A percentile compares a stretch with the other conserved stretches of the same genome.
Evolutionary conservation across 208 protist genomes (phyloP).

Genomic region (Wallacemonas sp.): DNA sequence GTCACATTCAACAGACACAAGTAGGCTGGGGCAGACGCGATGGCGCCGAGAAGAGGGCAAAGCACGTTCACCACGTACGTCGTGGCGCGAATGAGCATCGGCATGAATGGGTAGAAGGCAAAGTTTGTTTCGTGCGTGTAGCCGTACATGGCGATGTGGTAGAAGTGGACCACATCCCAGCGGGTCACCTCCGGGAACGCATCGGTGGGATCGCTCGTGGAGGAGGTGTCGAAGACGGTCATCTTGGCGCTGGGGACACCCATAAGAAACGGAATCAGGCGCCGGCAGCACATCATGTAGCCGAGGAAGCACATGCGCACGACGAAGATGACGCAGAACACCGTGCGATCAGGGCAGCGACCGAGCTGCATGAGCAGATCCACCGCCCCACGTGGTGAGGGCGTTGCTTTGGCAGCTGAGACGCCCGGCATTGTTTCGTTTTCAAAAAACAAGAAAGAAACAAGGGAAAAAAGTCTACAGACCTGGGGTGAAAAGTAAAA

Average conservation of each 20-base stretch:
- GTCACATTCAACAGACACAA: slow-evolving; percentile 47
- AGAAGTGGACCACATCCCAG: slow-evolving; percentile 82
- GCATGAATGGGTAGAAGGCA: slow-evolving; percentile 77
- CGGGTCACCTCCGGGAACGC: slow-evolving; percentile 51
- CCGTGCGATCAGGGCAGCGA: slow-evolving; percentile 33
- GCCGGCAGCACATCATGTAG: slow-evolving; percentile 45
- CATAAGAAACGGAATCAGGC: slow-evolving; percentile 36
- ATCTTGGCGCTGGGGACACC: slow-evolving; percentile 15
- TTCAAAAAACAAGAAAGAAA: too few species aligned
- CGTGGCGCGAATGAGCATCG: slow-evolving; percentile 42
- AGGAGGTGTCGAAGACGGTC: slow-evolving; percentile 72
- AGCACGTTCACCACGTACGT: slow-evolving; percentile 30
- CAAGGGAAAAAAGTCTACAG: too few species aligned
- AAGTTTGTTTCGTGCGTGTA: slow-evolving; percentile 74
- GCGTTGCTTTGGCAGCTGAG: background rate
- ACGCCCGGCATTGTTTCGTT: too few species aligned
- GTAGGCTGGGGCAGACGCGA: slow-evolving; percentile 56
- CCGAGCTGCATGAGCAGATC: slow-evolving; percentile 46
- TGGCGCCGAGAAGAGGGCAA: slow-evolving; percentile 23
- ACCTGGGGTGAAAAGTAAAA: background rate
- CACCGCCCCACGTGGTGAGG: background rate
- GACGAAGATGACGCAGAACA: slow-evolving; percentile 42
- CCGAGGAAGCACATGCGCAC: slow-evolving; percentile 42
- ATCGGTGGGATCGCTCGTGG: slow-evolving; percentile 30
- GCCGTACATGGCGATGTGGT: slow-evolving; percentile 67